phyloP scores from a whole-genome alignment of 1,284 basidiomycete genomes.

The Tremellales sp. region DNA sequence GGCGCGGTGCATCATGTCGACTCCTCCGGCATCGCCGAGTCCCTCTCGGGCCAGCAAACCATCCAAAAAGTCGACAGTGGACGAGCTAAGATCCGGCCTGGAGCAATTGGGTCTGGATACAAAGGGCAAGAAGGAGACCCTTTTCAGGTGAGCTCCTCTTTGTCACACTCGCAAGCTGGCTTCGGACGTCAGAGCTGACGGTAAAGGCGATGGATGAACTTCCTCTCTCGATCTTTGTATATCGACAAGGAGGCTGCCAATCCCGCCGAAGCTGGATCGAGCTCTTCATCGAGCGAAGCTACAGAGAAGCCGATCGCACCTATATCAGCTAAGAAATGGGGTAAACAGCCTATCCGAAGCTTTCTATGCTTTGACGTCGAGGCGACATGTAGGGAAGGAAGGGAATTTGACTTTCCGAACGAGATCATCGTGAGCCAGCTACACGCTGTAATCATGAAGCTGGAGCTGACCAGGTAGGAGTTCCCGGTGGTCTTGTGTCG shows the following conservation, averaged over 20 bases:
- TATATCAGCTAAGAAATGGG: conserved; percentile 1
- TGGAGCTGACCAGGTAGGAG: conserved; percentile 20
- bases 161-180: not conserved
- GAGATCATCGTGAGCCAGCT: conserved; percentile 78
- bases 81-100: conserved; percentile 30
- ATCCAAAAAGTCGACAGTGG: conserved; percentile 36
- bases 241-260: not conserved
- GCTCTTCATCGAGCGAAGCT: too few relatives aligned
- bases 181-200: conserved; percentile 4
- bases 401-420: conserved; percentile 72
- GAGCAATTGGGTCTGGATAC: conserved; percentile 32
- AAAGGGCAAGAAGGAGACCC: conserved; percentile 46
- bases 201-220: conserved; percentile 15
- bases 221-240: conserved; percentile 9
- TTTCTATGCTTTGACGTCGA: conserved; percentile 63
- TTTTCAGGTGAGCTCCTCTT: conserved; percentile 43
- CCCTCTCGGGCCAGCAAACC: conserved; percentile 15
- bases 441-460: conserved; percentile 3
- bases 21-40: not conserved
- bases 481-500: conserved; percentile 68
- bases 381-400: conserved; percentile 71
- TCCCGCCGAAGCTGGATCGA: not conserved
- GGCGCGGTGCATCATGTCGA: too few relatives aligned
- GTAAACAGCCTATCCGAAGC: conserved; percentile 37
- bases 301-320: not conserved